These are phyloP conservation scores for Maudiozyma bulderi DNA, from an alignment of 805 yeast species.

Conservation along the genomic window DNA sequence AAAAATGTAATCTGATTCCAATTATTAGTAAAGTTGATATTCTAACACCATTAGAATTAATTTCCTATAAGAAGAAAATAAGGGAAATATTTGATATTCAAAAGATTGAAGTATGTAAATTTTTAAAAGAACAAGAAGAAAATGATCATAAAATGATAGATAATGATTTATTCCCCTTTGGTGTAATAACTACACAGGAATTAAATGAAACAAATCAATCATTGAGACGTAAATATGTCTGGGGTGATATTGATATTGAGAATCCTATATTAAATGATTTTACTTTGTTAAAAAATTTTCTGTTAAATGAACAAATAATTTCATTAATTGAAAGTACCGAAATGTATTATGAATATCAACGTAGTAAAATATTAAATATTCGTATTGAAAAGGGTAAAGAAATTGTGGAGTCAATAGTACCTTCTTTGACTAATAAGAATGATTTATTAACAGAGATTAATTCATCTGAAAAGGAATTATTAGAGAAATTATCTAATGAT, in stretches of 20 bases:
- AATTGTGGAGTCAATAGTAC: slow-evolving; percentile 7
- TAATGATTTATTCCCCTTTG: slow-evolving; percentile 45
- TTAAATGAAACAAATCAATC: slow-evolving; percentile 42
- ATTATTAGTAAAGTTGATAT: slow-evolving; percentile 76
- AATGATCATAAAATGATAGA: slow-evolving; percentile 29
- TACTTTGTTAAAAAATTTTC: slow-evolving; percentile 46
- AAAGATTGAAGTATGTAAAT: slow-evolving; percentile 50
- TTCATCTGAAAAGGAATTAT: slow-evolving; percentile 32
- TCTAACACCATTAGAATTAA: slow-evolving; percentile 42
- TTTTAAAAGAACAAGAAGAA: slow-evolving; percentile 20
- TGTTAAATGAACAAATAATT: slow-evolving; percentile 62
- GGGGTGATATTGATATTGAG: slow-evolving; percentile 86
- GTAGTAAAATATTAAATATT: slow-evolving; percentile 43
- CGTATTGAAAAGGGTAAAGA: slow-evolving; percentile 30
- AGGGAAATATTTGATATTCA: slow-evolving; percentile 43
- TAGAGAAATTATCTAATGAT: slow-evolving; percentile 9
- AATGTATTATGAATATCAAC: slow-evolving; percentile 46
- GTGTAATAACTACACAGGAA: slow-evolving; percentile 60
- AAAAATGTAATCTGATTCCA: slow-evolving; percentile 73
- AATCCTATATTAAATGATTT: slow-evolving; percentile 74
- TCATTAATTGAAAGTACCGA: slow-evolving; percentile 75
- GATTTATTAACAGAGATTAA: slow-evolving; percentile 10
- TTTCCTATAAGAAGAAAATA: slow-evolving; percentile 43
- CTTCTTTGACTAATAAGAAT: no score
- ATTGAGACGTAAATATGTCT: slow-evolving; percentile 66